Evolutionary conservation across 208 protist species (phyloP), one percentile per base, ranked within the genome.

Genomic region (Leishmania gerbilli): DNA sequence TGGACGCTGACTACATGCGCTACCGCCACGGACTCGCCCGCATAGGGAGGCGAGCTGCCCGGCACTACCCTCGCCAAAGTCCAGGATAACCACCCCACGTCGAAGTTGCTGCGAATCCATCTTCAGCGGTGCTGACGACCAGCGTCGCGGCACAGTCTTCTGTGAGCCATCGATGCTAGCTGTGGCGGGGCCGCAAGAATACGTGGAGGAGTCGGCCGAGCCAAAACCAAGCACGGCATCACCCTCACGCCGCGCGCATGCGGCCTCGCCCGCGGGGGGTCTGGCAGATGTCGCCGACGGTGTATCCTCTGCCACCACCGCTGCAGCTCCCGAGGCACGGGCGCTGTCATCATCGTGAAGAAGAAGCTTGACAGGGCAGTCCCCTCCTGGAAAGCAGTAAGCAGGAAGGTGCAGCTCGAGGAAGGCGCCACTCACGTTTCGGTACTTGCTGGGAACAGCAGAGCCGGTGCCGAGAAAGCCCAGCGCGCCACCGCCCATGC

Each of bases 381-480:
- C 37, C 19, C 56, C 13, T 27, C 56, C 21, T 3, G 56, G 56
- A 27, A 91, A 88, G 80, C 88, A 93, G 65, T 69, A 84, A 37
- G 74, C 34, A 5, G 91, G 87, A 19, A 90, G 72, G 45, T 81
- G 55, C 8, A 98, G 65, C 80, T 96, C 89, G 17, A 96, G 75
- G 67, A 84, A 93, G 58, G 92, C 87, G 40, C 92, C 92, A 75
- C 93, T 96, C 47, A 97, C 95, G 77, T 97, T 98, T 24, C 95
- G 86, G 78, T 98, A 97, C 81, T 98, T 98, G 82, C 93, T 95
- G 17, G 95, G 95, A 3, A 98, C 82, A 27, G 95, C 92, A 42
- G 95, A 97, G 27, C 93, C 95, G 5, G 95, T 98, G 4, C 95
- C 95, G 21, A 97, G 82, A 78, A 98, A 98, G 7, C 90, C 87